phyloP scores from a whole-genome alignment of 495 filamentous ascomycete genomes.

The Hypomontagnella monticulosa region DNA sequence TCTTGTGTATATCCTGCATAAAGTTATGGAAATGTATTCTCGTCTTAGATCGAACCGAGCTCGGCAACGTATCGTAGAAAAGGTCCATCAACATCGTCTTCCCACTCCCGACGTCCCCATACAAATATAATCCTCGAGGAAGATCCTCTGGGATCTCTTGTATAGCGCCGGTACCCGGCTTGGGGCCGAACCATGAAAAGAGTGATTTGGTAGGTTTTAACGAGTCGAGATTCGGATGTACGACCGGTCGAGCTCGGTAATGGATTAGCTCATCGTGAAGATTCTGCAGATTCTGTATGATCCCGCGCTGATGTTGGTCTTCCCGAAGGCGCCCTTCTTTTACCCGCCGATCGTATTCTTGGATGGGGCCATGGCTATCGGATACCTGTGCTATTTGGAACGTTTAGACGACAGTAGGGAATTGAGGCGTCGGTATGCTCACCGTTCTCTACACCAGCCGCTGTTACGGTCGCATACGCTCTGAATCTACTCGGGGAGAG shows the following conservation, averaged over 20 bases:
- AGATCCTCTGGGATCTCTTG: constrained; percentile 73
- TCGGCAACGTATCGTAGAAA: constrained; percentile 92
- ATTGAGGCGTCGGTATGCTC: constrained; percentile 6
- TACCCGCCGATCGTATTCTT: constrained; percentile 88
- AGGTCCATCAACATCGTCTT: constrained; percentile 99
- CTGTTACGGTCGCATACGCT: constrained; percentile 46
- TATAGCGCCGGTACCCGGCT: constrained; percentile 42
- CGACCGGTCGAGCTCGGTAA: constrained; percentile 76
- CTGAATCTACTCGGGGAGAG: constrained; percentile 37
- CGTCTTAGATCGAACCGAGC: constrained; percentile 83
- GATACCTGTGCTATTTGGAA: constrained; percentile 23
- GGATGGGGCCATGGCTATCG: constrained; percentile 70
- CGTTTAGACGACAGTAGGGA: constrained; percentile 14
- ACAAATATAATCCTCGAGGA: constrained; percentile 92
- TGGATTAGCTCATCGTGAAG: constrained; percentile 82
- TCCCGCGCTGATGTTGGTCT: constrained; percentile 90
- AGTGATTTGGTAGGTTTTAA: constrained; percentile 73
- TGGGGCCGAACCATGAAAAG: constrained; percentile 73
- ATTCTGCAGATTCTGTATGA: constrained; percentile 87
- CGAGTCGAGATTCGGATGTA: constrained; percentile 79
- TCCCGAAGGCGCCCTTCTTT: constrained; percentile 75
- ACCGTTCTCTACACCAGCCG: constrained; percentile 47
- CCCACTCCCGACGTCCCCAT: constrained; percentile 95
- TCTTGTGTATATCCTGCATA: constrained; percentile 98
- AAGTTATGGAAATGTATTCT: constrained; percentile 99